Evolutionary conservation across 139 green algal genomes (phyloP).

Genomic region (Chlamydomonas sphaeroides): DNA sequence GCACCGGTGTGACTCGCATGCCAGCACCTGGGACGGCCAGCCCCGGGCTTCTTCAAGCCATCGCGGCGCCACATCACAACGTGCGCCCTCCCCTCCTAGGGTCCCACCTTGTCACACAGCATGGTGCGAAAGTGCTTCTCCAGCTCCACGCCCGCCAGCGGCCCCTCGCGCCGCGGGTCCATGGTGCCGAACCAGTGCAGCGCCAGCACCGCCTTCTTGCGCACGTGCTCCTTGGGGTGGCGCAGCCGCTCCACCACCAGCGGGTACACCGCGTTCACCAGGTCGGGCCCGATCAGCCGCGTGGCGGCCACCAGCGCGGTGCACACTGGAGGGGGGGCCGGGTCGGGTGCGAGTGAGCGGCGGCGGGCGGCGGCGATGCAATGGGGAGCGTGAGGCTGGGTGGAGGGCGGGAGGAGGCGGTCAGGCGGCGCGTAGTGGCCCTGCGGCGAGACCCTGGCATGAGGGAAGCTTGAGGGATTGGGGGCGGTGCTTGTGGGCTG

Average conservation of each 20-base stretch:
- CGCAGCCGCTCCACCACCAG: slow-evolving; percentile 57
- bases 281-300: slow-evolving; percentile 85
- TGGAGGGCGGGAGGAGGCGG: too few relatives aligned
- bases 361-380: too few relatives aligned
- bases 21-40: too few relatives aligned
- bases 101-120: slow-evolving; percentile 78
- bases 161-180: slow-evolving; percentile 70
- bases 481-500: too few relatives aligned
- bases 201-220: slow-evolving; percentile 97
- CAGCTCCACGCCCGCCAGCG: slow-evolving; percentile 74
- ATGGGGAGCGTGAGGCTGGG: too few relatives aligned
- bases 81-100: neutral
- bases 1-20: too few relatives aligned
- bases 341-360: too few relatives aligned
- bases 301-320: slow-evolving; percentile 73
- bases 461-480: too few relatives aligned
- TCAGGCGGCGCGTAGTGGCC: too few relatives aligned
- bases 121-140: slow-evolving; percentile 73
- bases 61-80: too few relatives aligned
- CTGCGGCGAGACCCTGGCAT: too few relatives aligned
- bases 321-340: slow-evolving; percentile 63
- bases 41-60: neutral
- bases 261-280: slow-evolving; percentile 88
- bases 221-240: slow-evolving; percentile 81
- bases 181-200: slow-evolving; percentile 82